A percentile compares a stretch with the other conserved stretches of the same genome.
These are phyloP conservation scores for Hericium erinaceus DNA, from an alignment of 768 basidiomycete genomes.

Conservation along the genomic window DNA sequence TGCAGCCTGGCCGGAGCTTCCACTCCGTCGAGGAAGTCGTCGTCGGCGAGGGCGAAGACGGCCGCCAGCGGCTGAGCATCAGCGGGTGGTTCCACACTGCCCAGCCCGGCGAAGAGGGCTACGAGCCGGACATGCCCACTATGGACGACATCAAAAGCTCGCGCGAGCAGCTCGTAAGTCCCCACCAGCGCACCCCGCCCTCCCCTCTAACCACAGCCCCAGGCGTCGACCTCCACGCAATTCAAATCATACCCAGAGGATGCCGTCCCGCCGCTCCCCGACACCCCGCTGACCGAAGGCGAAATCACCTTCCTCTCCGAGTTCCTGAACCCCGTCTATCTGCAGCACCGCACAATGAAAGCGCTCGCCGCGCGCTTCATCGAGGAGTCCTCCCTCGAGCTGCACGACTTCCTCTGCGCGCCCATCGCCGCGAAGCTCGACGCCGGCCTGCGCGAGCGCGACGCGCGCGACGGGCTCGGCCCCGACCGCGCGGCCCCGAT, in stretches of 20 bases:
- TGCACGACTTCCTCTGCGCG: constrained; percentile 75
- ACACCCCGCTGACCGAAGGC: constrained; percentile 42
- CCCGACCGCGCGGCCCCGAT: constrained; percentile 40
- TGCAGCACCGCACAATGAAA: constrained; percentile 72
- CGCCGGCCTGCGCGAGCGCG: constrained; percentile 50
- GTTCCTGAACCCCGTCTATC: constrained; percentile 87
- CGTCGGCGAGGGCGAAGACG: constrained; percentile 65
- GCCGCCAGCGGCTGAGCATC: constrained; percentile 71
- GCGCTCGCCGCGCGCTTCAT: constrained; percentile 74
- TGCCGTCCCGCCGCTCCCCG: constrained; percentile 40
- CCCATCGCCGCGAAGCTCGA: constrained; percentile 63
- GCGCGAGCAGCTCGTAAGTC: constrained; percentile 84
- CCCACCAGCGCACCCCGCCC: neutral
- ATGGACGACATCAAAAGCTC: constrained; percentile 53
- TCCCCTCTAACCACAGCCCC: constrained; percentile 7
- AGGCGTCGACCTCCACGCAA: constrained; percentile 55
- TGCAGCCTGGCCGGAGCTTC: constrained; percentile 93
- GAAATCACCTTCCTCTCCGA: constrained; percentile 67
- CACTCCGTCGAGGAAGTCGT: constrained; percentile 96
- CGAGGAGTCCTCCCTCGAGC: constrained; percentile 79
- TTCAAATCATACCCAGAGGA: constrained; percentile 39
- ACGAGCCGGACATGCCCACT: constrained; percentile 40
- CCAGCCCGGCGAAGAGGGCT: constrained; percentile 85
- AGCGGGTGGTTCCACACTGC: constrained; percentile 97
- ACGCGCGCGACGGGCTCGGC: constrained; percentile 54